Conservation (phyloP, 352 stramenopile species). For the Paralagenidium karlingii region DNA sequence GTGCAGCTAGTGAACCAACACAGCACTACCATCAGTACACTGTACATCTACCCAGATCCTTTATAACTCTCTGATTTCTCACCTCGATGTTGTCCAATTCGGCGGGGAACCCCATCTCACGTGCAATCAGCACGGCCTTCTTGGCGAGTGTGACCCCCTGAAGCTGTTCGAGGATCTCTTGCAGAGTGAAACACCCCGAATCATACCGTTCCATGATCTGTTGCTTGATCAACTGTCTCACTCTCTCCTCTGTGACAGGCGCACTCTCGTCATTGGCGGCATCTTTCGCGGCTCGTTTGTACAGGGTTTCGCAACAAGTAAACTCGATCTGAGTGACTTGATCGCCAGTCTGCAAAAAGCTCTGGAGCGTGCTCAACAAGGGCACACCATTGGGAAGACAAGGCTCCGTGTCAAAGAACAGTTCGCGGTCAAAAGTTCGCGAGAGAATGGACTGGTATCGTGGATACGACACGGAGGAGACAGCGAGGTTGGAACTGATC, state of each 20-base stretch:
- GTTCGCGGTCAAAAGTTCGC: slow-evolving; percentile 67
- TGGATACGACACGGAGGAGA: slow-evolving; percentile 52
- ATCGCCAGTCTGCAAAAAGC: slow-evolving; percentile 88
- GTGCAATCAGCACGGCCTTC: slow-evolving; percentile 87
- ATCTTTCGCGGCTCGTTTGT: slow-evolving; percentile 51
- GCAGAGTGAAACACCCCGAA: slow-evolving; percentile 25
- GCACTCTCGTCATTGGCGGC: slow-evolving; percentile 37
- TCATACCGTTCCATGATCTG: slow-evolving; percentile 40
- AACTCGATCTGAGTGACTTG: slow-evolving; percentile 83
- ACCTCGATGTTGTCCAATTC: slow-evolving; percentile 10
- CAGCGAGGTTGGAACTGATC: slow-evolving; percentile 89
- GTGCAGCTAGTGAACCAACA: neutral
- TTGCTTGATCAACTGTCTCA: slow-evolving; percentile 44
- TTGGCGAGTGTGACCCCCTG: slow-evolving; percentile 81
- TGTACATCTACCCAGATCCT: neutral
- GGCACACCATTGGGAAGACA: slow-evolving; percentile 79
- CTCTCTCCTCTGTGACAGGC: slow-evolving; percentile 6
- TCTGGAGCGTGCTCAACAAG: slow-evolving; percentile 88
- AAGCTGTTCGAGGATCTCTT: slow-evolving; percentile 88
- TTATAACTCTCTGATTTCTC: neutral
- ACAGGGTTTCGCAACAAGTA: slow-evolving; percentile 81
- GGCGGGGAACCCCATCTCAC: slow-evolving; percentile 77
- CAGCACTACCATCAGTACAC: neutral
- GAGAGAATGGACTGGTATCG: slow-evolving; percentile 66
- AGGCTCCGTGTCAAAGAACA: slow-evolving; percentile 80